Base-by-base conservation (phyloP, 176 grass and related monocot genomes). In the Secale cereale region DNA sequence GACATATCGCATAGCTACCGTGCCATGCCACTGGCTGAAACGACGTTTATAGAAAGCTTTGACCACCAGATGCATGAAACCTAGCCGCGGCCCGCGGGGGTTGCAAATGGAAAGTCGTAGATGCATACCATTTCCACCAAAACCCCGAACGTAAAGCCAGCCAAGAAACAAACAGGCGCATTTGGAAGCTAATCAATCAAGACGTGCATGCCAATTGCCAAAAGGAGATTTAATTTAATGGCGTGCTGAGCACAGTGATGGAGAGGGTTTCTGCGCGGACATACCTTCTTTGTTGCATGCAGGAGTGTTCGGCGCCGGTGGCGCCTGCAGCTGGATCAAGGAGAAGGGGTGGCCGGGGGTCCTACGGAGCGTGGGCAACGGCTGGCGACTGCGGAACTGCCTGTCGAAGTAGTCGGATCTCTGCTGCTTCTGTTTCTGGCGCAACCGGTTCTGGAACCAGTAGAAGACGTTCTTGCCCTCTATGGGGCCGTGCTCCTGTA, bases 391-490 rank as follows among this genome's bases (percentile, higher is more conserved):
- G 87, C 76, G 91, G 50, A 97, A 50, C 4, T 91, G 65, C 83
- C 76, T 91, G 81, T 25, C 73, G 75, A 92, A 93, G 91, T 93
- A 94, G 32, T 89, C 91, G 74, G 94, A 97, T 70, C 81, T 90
- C 59, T 93, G 88, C 52, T 94, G 95, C 87, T 91, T 93, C 86
- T 93, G 79, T 65, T 89, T 91, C 89, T 97, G 95, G 22, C 95
- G 88, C 59, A 83, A 85, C 83, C 92, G 92, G 77, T 94, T 94
- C 88, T 97, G 94, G 65, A 97, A 97, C 94, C 94, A 97, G 81
- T 97, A 97, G 79, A 94, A 97, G 29, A 97, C 94, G 79, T 97
- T 98, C 90, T 98, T 98, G 46, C 91, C 92, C 79, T 98, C 95
- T 40, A 98, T 91, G 74, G 43, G 83, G 31, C 91, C 91, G 73